Percentiles rank a stretch among this genome's conserved stretches.
Conservation (phyloP, 2,329 filamentous ascomycete species). For the Xylaria sp. region DNA sequence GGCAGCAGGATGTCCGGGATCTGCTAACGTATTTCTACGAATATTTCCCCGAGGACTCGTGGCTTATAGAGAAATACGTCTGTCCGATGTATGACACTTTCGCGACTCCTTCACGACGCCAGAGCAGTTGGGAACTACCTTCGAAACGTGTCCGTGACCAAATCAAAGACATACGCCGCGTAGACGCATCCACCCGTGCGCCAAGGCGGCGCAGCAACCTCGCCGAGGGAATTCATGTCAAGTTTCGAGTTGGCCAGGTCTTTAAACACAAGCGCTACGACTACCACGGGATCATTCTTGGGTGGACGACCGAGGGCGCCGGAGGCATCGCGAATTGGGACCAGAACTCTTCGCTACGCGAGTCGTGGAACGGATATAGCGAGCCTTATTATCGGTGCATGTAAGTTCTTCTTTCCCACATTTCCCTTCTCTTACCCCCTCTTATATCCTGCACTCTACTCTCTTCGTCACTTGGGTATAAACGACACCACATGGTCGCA, state of each 20-base stretch:
- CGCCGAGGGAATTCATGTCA: conserved; percentile 54
- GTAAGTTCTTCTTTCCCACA: conserved; percentile 64
- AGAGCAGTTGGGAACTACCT: conserved; percentile 48
- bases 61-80: conserved; percentile 75
- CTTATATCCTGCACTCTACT: conserved; percentile 49
- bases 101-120: conserved; percentile 47
- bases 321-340: conserved; percentile 71
- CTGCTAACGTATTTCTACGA: conserved; percentile 72
- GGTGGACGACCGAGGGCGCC: conserved; percentile 79
- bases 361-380: conserved; percentile 56
- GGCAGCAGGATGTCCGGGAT: conserved; percentile 71
- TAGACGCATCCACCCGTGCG: conserved; percentile 53
- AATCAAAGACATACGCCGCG: conserved; percentile 55
- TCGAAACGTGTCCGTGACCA: conserved; percentile 52
- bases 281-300: conserved; percentile 84
- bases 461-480: conserved; percentile 40
- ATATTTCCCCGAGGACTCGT: conserved; percentile 76
- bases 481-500: background rate
- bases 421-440: conserved; percentile 56
- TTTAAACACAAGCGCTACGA: conserved; percentile 84
- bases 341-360: conserved; percentile 48
- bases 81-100: conserved; percentile 68
- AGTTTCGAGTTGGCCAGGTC: conserved; percentile 80
- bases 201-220: conserved; percentile 52
- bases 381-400: conserved; percentile 87